A percentile compares a stretch with the other conserved stretches of the same genome.
Evolutionary conservation across 257 asterid genomes (phyloP).

Genomic region (Eustoma russellianum): DNA sequence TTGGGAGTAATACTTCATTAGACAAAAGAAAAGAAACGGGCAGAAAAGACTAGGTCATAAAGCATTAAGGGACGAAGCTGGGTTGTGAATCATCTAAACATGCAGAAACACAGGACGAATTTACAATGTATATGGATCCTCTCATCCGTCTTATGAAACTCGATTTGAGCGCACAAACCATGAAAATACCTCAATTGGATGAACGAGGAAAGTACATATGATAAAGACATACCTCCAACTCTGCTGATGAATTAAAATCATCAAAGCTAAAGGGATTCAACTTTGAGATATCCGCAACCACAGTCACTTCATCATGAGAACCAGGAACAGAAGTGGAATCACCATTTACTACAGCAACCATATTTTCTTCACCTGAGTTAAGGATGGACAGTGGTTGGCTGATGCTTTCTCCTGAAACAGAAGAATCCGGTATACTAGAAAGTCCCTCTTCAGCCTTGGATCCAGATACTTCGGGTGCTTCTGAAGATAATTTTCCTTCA

Average conservation of each 20-base stretch:
- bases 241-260: constrained; percentile 48
- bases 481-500: constrained; percentile 9
- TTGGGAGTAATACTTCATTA: no score
- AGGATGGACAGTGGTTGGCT: constrained; percentile 13
- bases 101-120: no score
- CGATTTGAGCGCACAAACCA: not conserved
- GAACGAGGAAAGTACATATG: not conserved
- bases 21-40: no score
- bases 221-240: constrained; percentile 44
- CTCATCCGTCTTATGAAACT: no score
- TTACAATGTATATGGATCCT: no score
- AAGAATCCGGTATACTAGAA: constrained; percentile 17
- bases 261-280: constrained; percentile 15
- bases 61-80: no score
- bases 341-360: constrained; percentile 13
- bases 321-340: constrained; percentile 14
- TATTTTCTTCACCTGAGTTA: constrained; percentile 22
- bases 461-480: constrained; percentile 10
- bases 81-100: no score
- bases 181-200: no score
- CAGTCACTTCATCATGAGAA: constrained; percentile 24
- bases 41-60: no score
- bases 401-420: constrained; percentile 16
- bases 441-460: constrained; percentile 15
- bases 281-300: constrained; percentile 36